Evolutionary conservation across 257 asterid species (phyloP).

Genomic region (Verbascum thapsus): DNA sequence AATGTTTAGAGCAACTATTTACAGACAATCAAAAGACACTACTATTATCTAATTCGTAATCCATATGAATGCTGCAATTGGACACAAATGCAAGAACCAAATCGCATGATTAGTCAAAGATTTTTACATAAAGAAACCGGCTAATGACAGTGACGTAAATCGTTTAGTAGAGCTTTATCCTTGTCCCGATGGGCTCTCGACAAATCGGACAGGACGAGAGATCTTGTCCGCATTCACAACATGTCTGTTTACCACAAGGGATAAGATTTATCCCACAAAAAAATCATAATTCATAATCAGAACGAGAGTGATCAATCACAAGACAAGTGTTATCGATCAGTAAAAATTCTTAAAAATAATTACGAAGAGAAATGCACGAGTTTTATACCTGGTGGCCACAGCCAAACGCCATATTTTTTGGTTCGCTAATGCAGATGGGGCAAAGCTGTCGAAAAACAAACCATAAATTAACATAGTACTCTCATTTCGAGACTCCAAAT

Average conservation of each 20-base stretch:
- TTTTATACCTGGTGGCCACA: slow-evolving; percentile 89
- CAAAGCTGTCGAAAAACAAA: slow-evolving; percentile 59
- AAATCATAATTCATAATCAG: no score
- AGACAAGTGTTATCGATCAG: no score
- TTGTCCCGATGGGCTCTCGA: slow-evolving; percentile 57
- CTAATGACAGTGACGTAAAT: neutral
- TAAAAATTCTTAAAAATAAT: no score
- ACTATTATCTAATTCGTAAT: slow-evolving; percentile 22
- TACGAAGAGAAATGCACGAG: slow-evolving; percentile 7
- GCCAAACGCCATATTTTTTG: slow-evolving; percentile 92
- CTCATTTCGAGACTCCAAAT: no score
- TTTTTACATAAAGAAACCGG: slow-evolving; percentile 6
- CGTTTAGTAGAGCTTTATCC: slow-evolving; percentile 81
- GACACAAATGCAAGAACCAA: neutral
- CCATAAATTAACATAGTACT: neutral
- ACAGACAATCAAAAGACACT: slow-evolving; percentile 31
- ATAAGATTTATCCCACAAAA: neutral
- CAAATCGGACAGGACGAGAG: slow-evolving; percentile 77
- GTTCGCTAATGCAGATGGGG: slow-evolving; percentile 77
- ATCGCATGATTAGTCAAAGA: neutral
- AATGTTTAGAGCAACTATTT: slow-evolving; percentile 22
- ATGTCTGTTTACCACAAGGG: slow-evolving; percentile 54
- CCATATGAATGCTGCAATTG: slow-evolving; percentile 12
- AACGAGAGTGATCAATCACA: no score
- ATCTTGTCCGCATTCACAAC: slow-evolving; percentile 77